A percentile compares a stretch with the other conserved stretches of the same genome.
These are phyloP conservation scores for Penicillium soppii DNA, from an alignment of 495 filamentous ascomycete genomes.

Conservation along the genomic window DNA sequence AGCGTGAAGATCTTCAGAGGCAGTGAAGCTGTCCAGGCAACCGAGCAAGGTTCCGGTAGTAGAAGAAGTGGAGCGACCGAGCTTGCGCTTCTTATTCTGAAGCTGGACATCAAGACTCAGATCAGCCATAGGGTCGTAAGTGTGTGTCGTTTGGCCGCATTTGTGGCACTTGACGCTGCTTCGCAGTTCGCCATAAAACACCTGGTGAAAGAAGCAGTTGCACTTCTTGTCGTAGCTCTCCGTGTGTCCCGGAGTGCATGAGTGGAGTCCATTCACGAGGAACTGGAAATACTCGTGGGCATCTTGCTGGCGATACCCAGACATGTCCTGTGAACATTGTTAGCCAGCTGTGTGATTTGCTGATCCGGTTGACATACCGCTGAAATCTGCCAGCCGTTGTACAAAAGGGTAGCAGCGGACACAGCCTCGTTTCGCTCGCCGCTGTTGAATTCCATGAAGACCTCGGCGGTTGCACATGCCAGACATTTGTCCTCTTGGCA, in stretches of 20 bases:
- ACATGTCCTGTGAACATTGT: slow-evolving; percentile 65
- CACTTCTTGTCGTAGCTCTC: slow-evolving; percentile 63
- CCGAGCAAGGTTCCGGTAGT: slow-evolving; percentile 62
- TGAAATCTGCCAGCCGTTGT: slow-evolving; percentile 28
- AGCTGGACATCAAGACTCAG: slow-evolving; percentile 75
- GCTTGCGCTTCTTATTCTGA: slow-evolving; percentile 51
- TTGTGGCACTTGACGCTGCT: slow-evolving; percentile 84
- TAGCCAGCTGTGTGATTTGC: slow-evolving; percentile 16
- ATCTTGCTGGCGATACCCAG: slow-evolving; percentile 91
- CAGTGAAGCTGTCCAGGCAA: slow-evolving; percentile 80
- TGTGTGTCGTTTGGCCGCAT: slow-evolving; percentile 73
- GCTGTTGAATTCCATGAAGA: slow-evolving; percentile 86
- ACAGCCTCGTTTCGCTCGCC: slow-evolving; percentile 79
- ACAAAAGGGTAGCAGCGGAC: slow-evolving; percentile 75
- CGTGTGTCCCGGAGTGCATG: slow-evolving; percentile 34
- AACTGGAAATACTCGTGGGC: slow-evolving; percentile 96
- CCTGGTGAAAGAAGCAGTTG: slow-evolving; percentile 83
- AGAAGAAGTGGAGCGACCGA: slow-evolving; percentile 35
- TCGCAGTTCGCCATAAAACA: slow-evolving; percentile 83
- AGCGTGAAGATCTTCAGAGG: slow-evolving; percentile 64
- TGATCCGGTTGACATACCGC: slow-evolving; percentile 10
- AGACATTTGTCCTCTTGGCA: slow-evolving; percentile 65
- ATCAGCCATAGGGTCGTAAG: slow-evolving; percentile 83
- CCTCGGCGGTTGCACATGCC: slow-evolving; percentile 84
- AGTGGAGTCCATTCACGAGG: slow-evolving; percentile 80